These are phyloP conservation scores for Albifimbria verrucaria DNA, from an alignment of 2,329 filamentous ascomycete genomes.

Conservation along the genomic window DNA sequence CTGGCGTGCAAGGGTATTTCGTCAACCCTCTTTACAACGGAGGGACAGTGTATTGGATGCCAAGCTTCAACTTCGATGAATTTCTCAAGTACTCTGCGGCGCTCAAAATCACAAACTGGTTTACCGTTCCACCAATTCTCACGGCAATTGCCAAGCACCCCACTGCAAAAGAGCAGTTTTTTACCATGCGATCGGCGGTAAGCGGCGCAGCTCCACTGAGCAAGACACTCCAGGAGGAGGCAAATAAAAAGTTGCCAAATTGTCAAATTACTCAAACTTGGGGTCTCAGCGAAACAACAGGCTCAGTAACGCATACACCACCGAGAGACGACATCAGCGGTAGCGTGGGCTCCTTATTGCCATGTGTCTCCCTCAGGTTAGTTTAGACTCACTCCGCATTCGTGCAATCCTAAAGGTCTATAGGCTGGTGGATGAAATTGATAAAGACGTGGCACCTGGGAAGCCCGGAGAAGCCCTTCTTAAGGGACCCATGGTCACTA, in stretches of 20 bases:
- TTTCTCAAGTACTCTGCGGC: slow-evolving; percentile 51
- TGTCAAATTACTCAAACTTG: slow-evolving; percentile 50
- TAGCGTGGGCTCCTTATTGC: slow-evolving; percentile 35
- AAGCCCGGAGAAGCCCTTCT: slow-evolving; percentile 61
- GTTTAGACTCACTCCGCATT: background rate
- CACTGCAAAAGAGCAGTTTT: slow-evolving; percentile 53
- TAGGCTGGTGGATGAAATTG: slow-evolving; percentile 36
- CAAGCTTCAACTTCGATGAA: slow-evolving; percentile 51
- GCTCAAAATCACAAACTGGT: slow-evolving; percentile 51
- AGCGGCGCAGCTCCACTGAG: slow-evolving; percentile 57
- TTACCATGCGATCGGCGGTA: slow-evolving; percentile 41
- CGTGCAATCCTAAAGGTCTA: background rate
- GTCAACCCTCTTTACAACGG: slow-evolving; percentile 38
- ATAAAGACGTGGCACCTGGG: slow-evolving; percentile 34
- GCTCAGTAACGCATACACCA: slow-evolving; percentile 43
- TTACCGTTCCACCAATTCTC: slow-evolving; percentile 60
- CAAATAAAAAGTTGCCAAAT: slow-evolving; percentile 44
- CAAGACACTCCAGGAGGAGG: slow-evolving; percentile 48
- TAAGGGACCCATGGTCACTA: slow-evolving; percentile 68
- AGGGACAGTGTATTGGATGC: slow-evolving; percentile 59
- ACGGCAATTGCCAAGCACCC: slow-evolving; percentile 56
- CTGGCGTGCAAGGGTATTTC: slow-evolving; percentile 42
- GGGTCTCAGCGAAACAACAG: slow-evolving; percentile 55
- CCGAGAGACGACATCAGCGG: slow-evolving; percentile 34
- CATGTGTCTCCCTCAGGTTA: slow-evolving; percentile 24